phyloP scores from a whole-genome alignment of 331 rosid species.

The Pyracantha coccinea region DNA sequence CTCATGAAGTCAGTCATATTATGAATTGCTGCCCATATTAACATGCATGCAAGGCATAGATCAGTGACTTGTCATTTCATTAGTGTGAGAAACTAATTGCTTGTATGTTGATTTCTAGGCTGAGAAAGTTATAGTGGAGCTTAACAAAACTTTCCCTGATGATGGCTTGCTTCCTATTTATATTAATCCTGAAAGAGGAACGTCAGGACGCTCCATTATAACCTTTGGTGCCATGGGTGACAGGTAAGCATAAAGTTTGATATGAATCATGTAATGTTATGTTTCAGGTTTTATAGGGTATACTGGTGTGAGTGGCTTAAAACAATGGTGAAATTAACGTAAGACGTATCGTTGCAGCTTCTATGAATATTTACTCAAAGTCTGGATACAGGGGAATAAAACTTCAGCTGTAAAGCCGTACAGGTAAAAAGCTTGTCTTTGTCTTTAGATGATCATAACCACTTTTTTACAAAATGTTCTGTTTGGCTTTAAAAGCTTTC shows the following conservation, averaged over 20 bases:
- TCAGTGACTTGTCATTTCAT: background rate
- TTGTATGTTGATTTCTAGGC: conserved; percentile 48
- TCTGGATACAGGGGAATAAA: conserved; percentile 90
- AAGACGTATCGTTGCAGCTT: conserved; percentile 56
- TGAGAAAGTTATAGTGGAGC: conserved; percentile 63
- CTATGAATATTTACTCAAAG: conserved; percentile 96
- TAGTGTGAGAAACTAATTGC: background rate
- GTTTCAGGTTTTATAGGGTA: background rate
- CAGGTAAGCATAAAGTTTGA: conserved; percentile 45
- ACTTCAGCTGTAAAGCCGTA: conserved; percentile 75
- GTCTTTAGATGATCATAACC: background rate
- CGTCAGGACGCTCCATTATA: conserved; percentile 47
- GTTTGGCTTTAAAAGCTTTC: background rate
- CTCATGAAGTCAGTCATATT: background rate
- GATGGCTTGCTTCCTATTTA: conserved; percentile 97
- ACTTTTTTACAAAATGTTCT: background rate
- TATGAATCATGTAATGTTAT: background rate
- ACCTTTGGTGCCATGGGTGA: conserved; percentile 99
- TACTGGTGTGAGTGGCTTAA: background rate
- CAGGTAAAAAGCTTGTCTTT: conserved; percentile 46
- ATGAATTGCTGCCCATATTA: background rate
- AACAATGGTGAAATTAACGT: conserved; percentile 9
- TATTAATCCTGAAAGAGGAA: conserved; percentile 64
- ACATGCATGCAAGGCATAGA: background rate
- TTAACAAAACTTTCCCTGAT: conserved; percentile 75